These are phyloP conservation scores for Xylaria bambusicola DNA, from an alignment of 495 filamentous ascomycete genomes.

Conservation along the genomic window DNA sequence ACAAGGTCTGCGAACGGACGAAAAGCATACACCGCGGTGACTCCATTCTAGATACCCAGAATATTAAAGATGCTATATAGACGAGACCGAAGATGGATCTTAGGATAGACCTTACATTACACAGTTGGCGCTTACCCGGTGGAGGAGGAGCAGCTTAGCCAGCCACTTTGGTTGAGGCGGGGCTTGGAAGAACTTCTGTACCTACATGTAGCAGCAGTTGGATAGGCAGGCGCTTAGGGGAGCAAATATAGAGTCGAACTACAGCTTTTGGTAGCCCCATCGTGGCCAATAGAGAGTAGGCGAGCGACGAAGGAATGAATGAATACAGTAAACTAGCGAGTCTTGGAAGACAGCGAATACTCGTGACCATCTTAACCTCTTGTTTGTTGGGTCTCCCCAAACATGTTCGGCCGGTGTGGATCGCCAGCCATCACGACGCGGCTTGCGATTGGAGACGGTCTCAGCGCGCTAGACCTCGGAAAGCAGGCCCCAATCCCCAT, in stretches of 20 bases:
- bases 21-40: conserved; percentile 5
- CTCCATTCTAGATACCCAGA: conserved; percentile 7
- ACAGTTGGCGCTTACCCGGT: not conserved
- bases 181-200: not conserved
- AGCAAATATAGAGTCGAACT: conserved; percentile 4
- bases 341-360: not conserved
- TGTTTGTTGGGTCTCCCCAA: not conserved
- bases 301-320: not conserved
- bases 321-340: not conserved
- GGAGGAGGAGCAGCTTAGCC: not conserved
- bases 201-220: not conserved
- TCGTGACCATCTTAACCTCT: no score
- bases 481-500: conserved; percentile 6
- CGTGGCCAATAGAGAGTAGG: not conserved
- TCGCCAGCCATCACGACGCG: not conserved
- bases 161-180: not conserved
- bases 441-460: conserved; percentile 8
- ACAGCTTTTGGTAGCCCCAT: not conserved
- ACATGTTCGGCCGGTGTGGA: not conserved
- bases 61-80: conserved; percentile 3
- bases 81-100: not conserved
- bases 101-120: conserved; percentile 3
- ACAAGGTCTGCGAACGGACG: not conserved
- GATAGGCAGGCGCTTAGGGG: conserved; percentile 6
- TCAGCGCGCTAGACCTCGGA: conserved; percentile 5